Conservation (phyloP, 1,284 basidiomycete genomes). For the Microbotryum lychnidis-dioicae region DNA sequence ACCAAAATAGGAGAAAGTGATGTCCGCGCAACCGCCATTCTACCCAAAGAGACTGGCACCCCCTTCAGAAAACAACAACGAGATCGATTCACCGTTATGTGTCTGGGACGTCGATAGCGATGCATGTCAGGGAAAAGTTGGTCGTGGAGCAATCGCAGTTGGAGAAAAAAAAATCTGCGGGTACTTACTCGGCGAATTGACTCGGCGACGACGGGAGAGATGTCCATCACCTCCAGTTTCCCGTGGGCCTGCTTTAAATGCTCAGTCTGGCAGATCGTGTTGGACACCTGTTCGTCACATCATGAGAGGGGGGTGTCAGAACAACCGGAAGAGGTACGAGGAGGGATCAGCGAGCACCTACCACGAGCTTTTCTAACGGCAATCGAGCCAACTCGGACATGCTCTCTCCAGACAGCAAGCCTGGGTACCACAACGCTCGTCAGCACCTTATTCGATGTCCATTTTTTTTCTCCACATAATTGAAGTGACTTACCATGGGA, state of each 20-base stretch:
- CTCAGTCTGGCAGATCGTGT: conserved; percentile 62
- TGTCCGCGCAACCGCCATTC: background rate
- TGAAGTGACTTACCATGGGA: conserved; percentile 64
- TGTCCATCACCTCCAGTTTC: conserved; percentile 60
- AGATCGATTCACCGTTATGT: conserved; percentile 76
- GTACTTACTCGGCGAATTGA: conserved; percentile 63
- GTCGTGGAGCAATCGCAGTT: background rate
- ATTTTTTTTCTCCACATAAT: no score
- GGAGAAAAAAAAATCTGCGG: background rate
- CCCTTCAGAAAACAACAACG: conserved; percentile 30
- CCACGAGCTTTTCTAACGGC: conserved; percentile 78
- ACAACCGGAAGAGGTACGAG: background rate
- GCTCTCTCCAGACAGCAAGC: conserved; percentile 75
- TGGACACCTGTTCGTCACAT: conserved; percentile 52
- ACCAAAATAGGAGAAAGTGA: no score
- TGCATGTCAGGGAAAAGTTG: background rate
- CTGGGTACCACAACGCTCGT: conserved; percentile 42
- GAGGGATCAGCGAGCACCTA: conserved; percentile 46
- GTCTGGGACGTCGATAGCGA: conserved; percentile 44
- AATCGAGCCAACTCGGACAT: conserved; percentile 67
- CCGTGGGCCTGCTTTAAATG: conserved; percentile 43
- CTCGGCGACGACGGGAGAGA: conserved; percentile 85
- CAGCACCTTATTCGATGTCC: background rate
- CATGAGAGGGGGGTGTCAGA: background rate
- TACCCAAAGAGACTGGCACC: background rate